Base-by-base conservation (phyloP, 192 early-diverging fungal genomes). In the Coemansia sp. region DNA sequence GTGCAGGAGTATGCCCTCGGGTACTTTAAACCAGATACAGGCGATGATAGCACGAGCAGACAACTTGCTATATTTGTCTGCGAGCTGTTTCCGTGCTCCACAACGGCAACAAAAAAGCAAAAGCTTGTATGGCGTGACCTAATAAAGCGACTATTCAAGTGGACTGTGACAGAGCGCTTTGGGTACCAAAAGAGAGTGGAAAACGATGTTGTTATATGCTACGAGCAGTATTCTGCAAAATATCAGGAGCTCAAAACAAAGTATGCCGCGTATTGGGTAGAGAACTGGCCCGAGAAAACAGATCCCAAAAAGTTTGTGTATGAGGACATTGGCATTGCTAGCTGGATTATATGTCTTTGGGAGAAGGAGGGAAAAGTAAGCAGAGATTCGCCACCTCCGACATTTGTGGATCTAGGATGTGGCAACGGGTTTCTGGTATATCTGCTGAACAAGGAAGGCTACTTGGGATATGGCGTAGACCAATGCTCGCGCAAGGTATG, bases 311-410 rank as follows among this genome's bases (percentile, higher is more conserved):
- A 95, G 64, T 91, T 90, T 83, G 91, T 95, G 8, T 92, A 86
- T 74, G 94, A 95, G 76, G 94, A 95, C 64, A 88, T 95, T 72
- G 90, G 88, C 3, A 94, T 95, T 66, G 92, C 93, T 22, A 89
- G 87, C 51, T 95, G 88, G 86, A 70, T 95, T 44, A 86, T 93
- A 13, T 88, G 86, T 39, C 74, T 95, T 56, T 95, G 92, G 91
- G 64, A 89, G 48, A 55, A 71, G 65, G 81, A 64, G 9, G 68
- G 39, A n/a, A 42, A 43, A 13, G 25, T 22, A 32, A 10, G 54
- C 22, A 55, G 32, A 32, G 22, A 37, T 42, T 41, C 55, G 16
- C 38, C 32, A 63, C 67, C 66, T 57, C 72, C 60, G 43, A 82
- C 81, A 6, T 95, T 93, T 90, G 86, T 89, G 13, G 94, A 95